Evolutionary conservation across 306 rosid species (phyloP), one percentile per base, ranked within the genome.

Genomic region (Prosopis cineraria): DNA sequence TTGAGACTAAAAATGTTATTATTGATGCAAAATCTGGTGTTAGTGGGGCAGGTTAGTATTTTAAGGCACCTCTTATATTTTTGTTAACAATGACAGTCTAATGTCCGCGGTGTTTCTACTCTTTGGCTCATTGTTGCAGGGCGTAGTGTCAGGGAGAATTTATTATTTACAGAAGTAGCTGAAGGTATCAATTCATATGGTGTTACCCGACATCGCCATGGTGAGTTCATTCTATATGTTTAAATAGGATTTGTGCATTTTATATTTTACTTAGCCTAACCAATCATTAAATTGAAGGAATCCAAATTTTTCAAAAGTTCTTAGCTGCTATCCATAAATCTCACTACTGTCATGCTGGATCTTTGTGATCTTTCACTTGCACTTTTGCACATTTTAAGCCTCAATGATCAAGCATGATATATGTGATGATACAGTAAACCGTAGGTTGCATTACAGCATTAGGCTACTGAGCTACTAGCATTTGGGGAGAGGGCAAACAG

Each of bases 21-120:
- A 89, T 92, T 66, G 98, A 95, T 82, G 77, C 98, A n/a, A 95
- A 95, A 83, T 95, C 98, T 73, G 98, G 93, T 60, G 98, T 95
- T 65, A 95, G 96, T 56, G 98, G 98, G 78, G 98, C 98, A 86
- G 98, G 98, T 95, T 59, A 75, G 89, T 55, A 44, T 58, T 76
- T 85, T 83, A 63, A 80, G 76, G 70, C 43, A 59, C 53, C 67
- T 44, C n/a, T n/a, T n/a, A n/a, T n/a, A n/a, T 72, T 80, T 80
- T 56, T 22, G 8, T 74, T 58, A 19, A 62, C 50, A 62, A 31
- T 59, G 63, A 31, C 70, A 44, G 30, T 73, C 66, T 13, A 6
- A 70, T 80, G 43, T 39, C 64, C 52, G 19, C 47, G 36, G 68
- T 25, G 63, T 40, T 65, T 75, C 25, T 74, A 50, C 45, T 60